phyloP scores from a whole-genome alignment of 2,329 filamentous ascomycete species.

The Pseudogymnoascus sp. region DNA sequence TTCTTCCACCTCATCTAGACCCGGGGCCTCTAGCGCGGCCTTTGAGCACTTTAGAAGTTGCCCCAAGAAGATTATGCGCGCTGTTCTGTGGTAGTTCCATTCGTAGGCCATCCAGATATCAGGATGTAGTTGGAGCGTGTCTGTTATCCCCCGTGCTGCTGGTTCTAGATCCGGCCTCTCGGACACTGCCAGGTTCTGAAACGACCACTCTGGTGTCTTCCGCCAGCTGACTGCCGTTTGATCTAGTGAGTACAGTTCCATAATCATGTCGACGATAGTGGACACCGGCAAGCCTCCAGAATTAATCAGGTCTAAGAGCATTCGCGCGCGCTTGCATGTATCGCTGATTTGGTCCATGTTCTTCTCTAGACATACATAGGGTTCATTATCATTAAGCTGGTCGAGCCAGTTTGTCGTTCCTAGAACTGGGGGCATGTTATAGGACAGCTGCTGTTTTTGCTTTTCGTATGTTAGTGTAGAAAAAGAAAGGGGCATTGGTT shows the following conservation, averaged over 20 bases:
- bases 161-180: constrained; percentile 15
- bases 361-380: constrained; percentile 25
- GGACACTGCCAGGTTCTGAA: constrained; percentile 18
- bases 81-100: constrained; percentile 34
- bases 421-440: constrained; percentile 21
- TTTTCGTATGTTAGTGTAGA: constrained; percentile 9
- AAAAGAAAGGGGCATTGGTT: background rate
- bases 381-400: constrained; percentile 24
- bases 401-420: constrained; percentile 27
- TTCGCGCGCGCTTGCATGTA: constrained; percentile 27
- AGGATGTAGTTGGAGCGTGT: constrained; percentile 28
- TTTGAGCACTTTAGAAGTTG: constrained; percentile 28
- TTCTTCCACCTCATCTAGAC: constrained; percentile 7
- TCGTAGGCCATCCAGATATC: constrained; percentile 36
- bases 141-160: constrained; percentile 15
- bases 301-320: constrained; percentile 18
- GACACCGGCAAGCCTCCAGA: constrained; percentile 10
- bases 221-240: constrained; percentile 27
- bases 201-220: constrained; percentile 28
- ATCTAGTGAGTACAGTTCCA: constrained; percentile 28
- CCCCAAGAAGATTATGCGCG: constrained; percentile 30
- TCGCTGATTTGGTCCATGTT: constrained; percentile 22
- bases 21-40: constrained; percentile 10
- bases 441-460: constrained; percentile 33
- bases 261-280: constrained; percentile 22